These are phyloP conservation scores for Colletotrichum viniferum DNA, from an alignment of 2,329 filamentous ascomycete genomes.

Conservation along the genomic window DNA sequence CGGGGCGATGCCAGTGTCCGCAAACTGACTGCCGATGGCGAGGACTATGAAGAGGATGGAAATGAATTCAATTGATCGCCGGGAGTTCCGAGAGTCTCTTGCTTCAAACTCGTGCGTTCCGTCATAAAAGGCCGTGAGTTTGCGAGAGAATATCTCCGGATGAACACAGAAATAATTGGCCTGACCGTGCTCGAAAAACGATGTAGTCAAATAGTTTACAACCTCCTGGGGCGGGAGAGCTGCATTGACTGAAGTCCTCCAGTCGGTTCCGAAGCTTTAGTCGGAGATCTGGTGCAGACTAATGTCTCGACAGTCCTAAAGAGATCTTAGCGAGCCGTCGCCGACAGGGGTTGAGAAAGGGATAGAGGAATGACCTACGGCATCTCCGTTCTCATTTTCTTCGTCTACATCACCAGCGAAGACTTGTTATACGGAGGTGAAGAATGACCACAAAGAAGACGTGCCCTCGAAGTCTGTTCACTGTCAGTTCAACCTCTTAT, in stretches of 20 bases:
- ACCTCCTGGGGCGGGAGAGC: background rate
- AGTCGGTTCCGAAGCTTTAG: background rate
- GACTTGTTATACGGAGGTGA: background rate
- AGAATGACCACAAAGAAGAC: background rate
- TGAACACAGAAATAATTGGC: background rate
- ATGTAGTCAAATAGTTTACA: background rate
- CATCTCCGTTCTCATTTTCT: background rate
- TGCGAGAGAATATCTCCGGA: background rate
- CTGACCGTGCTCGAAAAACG: background rate
- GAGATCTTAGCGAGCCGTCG: background rate
- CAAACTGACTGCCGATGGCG: background rate
- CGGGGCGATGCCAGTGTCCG: background rate
- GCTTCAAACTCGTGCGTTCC: background rate
- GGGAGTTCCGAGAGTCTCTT: background rate
- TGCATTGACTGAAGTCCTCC: background rate
- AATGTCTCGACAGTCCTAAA: background rate
- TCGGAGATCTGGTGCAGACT: background rate
- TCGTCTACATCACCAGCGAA: background rate
- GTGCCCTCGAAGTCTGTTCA: background rate
- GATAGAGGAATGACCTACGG: background rate
- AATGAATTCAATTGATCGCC: background rate
- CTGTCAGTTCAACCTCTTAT: background rate
- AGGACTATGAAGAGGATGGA: background rate
- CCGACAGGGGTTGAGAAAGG: background rate
- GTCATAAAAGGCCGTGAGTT: background rate